Evolutionary conservation across 208 protist genomes (phyloP).

Genomic region (Leishmania guyanensis): DNA sequence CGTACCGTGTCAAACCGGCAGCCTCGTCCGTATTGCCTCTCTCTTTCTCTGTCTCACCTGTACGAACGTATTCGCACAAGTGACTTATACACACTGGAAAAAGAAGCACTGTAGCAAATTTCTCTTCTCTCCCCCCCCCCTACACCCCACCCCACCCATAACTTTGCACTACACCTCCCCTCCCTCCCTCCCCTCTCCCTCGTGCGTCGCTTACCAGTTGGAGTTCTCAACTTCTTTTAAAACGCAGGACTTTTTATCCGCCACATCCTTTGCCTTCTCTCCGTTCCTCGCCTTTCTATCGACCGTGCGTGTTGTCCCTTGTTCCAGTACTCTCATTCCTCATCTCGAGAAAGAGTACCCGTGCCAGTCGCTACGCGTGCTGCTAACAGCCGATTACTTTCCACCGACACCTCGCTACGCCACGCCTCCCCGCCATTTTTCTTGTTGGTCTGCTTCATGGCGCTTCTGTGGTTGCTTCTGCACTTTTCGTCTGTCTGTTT

Average conservation of each 20-base stretch:
- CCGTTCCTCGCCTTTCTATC: neutral
- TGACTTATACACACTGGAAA: conserved; percentile 1
- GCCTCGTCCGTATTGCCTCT: neutral
- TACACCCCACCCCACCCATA: neutral
- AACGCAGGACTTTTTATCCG: neutral
- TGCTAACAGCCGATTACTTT: neutral
- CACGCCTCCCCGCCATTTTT: neutral
- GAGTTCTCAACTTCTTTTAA: neutral
- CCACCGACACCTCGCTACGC: neutral
- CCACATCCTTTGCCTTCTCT: neutral
- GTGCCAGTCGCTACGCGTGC: neutral
- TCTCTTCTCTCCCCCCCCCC: neutral
- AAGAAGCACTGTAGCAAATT: neutral
- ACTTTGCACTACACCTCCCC: neutral
- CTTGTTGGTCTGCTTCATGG: neutral
- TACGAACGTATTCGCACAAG: neutral
- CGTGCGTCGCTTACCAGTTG: neutral
- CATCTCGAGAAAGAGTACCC: neutral
- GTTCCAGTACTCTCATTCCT: neutral
- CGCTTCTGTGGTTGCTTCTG: neutral
- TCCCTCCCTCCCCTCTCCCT: neutral
- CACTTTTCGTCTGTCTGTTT: neutral
- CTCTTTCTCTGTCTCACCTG: neutral
- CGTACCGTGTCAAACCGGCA: neutral
- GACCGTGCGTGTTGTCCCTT: neutral